These are phyloP conservation scores for Lentinula edodes DNA, from an alignment of 768 basidiomycete genomes.

Conservation along the genomic window DNA sequence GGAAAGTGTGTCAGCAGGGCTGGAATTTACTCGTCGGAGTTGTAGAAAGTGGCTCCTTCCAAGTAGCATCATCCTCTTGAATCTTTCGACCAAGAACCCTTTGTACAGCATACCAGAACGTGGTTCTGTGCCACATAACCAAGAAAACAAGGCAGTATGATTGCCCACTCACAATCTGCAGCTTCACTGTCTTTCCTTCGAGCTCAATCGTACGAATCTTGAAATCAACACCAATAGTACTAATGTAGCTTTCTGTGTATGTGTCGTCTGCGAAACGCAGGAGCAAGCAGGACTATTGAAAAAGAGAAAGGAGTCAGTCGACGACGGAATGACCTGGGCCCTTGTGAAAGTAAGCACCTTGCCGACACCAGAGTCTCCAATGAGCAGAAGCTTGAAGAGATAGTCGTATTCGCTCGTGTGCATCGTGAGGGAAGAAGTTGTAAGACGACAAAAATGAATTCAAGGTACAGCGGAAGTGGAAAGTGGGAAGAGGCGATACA, in stretches of 20 bases:
- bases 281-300: constrained; percentile 76
- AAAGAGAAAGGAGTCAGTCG: constrained; percentile 15
- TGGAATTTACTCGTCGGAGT: too few species aligned
- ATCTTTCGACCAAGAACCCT: background rate
- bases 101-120: background rate
- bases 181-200: constrained; percentile 96
- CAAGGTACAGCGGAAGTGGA: constrained; percentile 22
- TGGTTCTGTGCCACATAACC: background rate
- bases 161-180: constrained; percentile 81
- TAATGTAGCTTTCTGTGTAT: constrained; percentile 96
- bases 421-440: constrained; percentile 41
- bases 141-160: constrained; percentile 7
- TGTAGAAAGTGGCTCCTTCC: background rate
- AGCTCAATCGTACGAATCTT: constrained; percentile 99
- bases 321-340: background rate
- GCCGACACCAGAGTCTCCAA: constrained; percentile 93
- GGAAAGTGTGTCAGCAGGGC: background rate
- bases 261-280: constrained; percentile 94
- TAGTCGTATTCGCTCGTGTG: constrained; percentile 94
- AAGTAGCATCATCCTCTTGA: background rate
- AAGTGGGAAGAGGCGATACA: background rate
- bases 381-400: constrained; percentile 93
- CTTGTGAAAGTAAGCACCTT: constrained; percentile 47
- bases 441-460: constrained; percentile 17
- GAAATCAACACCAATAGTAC: constrained; percentile 97